phyloP scores from a whole-genome alignment of 176 grass and related monocot species.

The Olyra latifolia region DNA sequence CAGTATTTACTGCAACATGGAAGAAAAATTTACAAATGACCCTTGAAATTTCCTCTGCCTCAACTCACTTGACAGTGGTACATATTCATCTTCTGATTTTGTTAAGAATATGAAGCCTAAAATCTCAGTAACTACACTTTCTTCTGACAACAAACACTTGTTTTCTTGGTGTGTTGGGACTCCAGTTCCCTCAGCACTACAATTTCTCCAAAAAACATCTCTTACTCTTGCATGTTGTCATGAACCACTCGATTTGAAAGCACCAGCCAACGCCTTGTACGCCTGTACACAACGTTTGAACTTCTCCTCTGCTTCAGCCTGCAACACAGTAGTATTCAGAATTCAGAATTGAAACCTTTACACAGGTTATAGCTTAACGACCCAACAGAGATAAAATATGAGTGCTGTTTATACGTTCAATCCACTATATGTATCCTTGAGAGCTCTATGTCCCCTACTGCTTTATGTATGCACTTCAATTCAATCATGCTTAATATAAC shows the following conservation, averaged over 20 bases:
- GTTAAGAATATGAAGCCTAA: background rate
- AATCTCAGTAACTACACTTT: background rate
- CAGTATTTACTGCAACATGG: background rate
- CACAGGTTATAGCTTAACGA: background rate
- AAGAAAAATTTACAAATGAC: background rate
- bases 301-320: slow-evolving; percentile 66
- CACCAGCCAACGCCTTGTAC: slow-evolving; percentile 42
- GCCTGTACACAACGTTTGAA: slow-evolving; percentile 64
- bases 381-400: background rate
- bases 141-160: background rate
- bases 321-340: slow-evolving; percentile 1
- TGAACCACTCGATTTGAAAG: slow-evolving; percentile 42
- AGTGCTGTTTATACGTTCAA: background rate
- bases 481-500: background rate
- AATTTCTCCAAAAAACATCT: background rate
- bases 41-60: background rate
- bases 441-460: background rate
- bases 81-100: background rate
- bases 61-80: background rate
- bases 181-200: background rate
- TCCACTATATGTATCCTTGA: background rate
- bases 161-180: background rate
- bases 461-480: background rate
- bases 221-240: background rate
- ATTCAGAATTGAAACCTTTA: background rate